Evolutionary conservation across 306 rosid genomes (phyloP).

Genomic region (Ormosia semicastrata): DNA sequence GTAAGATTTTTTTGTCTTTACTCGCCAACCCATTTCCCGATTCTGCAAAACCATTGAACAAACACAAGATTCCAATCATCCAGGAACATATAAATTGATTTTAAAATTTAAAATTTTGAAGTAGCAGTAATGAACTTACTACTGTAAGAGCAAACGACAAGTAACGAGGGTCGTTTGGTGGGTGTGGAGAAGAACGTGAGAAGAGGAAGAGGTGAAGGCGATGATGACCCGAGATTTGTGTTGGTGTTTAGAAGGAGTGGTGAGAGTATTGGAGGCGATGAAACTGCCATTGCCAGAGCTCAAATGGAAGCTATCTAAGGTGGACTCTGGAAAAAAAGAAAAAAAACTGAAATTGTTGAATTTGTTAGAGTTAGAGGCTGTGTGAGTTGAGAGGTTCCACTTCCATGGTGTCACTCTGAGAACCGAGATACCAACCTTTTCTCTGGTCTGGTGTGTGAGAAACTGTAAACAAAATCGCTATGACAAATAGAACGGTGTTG

Average conservation of each 20-base stretch:
- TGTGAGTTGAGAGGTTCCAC: neutral
- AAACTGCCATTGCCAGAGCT: slow-evolving; percentile 29
- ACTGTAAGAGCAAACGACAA: slow-evolving; percentile 35
- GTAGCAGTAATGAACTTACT: slow-evolving; percentile 39
- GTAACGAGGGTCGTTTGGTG: slow-evolving; percentile 30
- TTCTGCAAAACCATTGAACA: slow-evolving; percentile 37
- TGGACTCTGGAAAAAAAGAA: neutral
- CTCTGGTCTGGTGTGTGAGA: neutral
- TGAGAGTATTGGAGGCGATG: slow-evolving; percentile 32
- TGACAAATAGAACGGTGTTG: neutral
- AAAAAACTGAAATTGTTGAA: neutral
- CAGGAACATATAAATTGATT: neutral
- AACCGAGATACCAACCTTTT: neutral
- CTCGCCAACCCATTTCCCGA: slow-evolving; percentile 51
- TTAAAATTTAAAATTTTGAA: neutral
- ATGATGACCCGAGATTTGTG: slow-evolving; percentile 29
- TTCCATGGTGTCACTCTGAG: neutral
- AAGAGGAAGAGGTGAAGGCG: slow-evolving; percentile 30
- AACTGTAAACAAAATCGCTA: neutral
- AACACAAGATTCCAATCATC: neutral
- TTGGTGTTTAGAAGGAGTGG: slow-evolving; percentile 38
- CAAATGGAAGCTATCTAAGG: neutral
- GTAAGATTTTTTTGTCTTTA: slow-evolving; percentile 57
- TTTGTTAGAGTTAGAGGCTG: neutral
- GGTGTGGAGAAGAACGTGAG: slow-evolving; percentile 33